Base-by-base conservation (phyloP, 2,329 filamentous ascomycete species). In the Trichoderma pleuroti region DNA sequence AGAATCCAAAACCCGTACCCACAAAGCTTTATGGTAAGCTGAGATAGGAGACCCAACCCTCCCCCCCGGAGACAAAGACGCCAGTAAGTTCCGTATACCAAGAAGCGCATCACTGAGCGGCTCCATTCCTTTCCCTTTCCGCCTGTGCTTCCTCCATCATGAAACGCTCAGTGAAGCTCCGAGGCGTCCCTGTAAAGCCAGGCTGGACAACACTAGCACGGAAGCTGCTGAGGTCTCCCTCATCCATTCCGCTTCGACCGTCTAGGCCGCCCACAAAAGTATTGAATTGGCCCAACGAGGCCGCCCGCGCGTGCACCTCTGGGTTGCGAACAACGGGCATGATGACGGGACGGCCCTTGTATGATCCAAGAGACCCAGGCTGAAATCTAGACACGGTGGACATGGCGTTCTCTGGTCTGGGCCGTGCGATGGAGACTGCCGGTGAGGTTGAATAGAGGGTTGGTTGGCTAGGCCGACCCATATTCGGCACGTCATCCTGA, bases 181-280 rank as follows among this genome's bases (percentile, higher is more conserved):
- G 81, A 26, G 85, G 83, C 28, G 82, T 83, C 42, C 82, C 82
- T 24, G 77, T 80, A 70, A 84, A 83, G 46, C 77, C 78, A n/a
- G 78, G 72, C 30, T 80, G 79, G 16, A 81, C 80, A 36, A 83
- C 74, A 52, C 81, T 82, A 34, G 79, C 81, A 28, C 81, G 82
- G 72, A 83, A 85, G 72, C 82, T 84, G 66, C 77, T 83, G 54
- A 83, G 76, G 64, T 82, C 81, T 52, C 76, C 80, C 59, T 85
- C 82, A 68, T 86, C 85, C 72, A 86, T 81, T 12, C 84, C 84
- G 68, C 81, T 85, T 70, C 82, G 80, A n/a, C 84, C 85, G 72
- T 86, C 84, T 16, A 88, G 76, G 57, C 86, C 86, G 2, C 86
- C 86, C 10, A 88, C 84, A 76, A 87, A 87, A 26, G 81, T 83